Base-by-base conservation (phyloP, 345 rosid species). In the Firmiana major region DNA sequence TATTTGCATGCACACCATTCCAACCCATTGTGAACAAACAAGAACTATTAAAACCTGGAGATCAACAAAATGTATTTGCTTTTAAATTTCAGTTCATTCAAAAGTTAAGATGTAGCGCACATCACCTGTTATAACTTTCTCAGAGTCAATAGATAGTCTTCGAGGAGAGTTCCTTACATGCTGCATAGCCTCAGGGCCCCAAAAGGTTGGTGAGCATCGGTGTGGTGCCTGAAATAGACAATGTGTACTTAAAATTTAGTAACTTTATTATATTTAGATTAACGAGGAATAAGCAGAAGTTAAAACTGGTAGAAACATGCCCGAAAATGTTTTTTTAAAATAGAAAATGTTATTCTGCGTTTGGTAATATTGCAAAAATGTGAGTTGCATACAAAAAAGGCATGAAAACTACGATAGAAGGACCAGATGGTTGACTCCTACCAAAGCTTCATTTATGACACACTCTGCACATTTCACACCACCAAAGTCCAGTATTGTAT, bases 381-480 rank as follows among this genome's bases (percentile, higher is more conserved):
- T 45, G 2, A 43, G 55, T 24, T 24, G 6, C 4, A 46, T 9
- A 3, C 3, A 15, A 68, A 46, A 68, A 46, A 31, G 38, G 51
- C 13, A 26, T 46, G 57, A 15, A 68, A 68, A 46, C n/a, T 6
- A n/a, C n/a, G n/a, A n/a, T n/a, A 22, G 57, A 46, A 46, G 28
- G 28, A n/a, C 38, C 57, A 46, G 46, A 71, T 31, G 31, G 31
- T 53, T 19, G 63, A 71, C 46, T 71, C 63, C 17, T 71, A 71
- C 75, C 46, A 51, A 54, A 31, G 24, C 40, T n/a, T 53, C 62
- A 53, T 71, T 19, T 36, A 9, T 3, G 45, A 28, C 8, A 34
- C 75, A 71, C 26, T 31, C 60, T 40, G 34, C 6, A 53, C 75
- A 71, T 53, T 71, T 54, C 62, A 71, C 75, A 34, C 75, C 62